phyloP scores from a whole-genome alignment of 805 yeast species.

The Komagataella kurtzmanii region DNA sequence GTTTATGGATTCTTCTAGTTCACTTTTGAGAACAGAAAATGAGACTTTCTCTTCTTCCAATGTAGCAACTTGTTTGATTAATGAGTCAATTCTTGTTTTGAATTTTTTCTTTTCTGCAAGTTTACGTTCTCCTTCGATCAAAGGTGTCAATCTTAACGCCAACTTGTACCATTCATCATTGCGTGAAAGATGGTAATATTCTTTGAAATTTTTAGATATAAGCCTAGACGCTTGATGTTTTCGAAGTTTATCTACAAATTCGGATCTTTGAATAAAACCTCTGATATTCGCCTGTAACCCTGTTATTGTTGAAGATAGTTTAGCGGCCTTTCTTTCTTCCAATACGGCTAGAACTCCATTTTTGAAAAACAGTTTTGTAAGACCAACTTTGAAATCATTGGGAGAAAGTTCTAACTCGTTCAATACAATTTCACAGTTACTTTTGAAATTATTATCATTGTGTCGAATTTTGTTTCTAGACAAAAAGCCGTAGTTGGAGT shows the following conservation, averaged over 20 bases:
- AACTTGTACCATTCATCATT: conserved; percentile 72
- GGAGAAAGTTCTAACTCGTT: conserved; percentile 47
- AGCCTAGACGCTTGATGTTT: conserved; percentile 60
- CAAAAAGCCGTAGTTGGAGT: conserved; percentile 60
- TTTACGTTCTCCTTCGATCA: conserved; percentile 36
- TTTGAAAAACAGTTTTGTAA: conserved; percentile 62
- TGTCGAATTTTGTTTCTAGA: conserved; percentile 23
- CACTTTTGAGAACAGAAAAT: not conserved
- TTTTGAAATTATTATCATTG: conserved; percentile 32
- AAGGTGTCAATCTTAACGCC: conserved; percentile 59
- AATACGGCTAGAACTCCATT: conserved; percentile 68
- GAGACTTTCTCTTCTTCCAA: conserved; percentile 22
- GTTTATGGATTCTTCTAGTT: not conserved
- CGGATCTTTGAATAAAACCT: conserved; percentile 46
- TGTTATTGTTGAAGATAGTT: conserved; percentile 40
- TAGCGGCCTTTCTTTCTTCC: conserved; percentile 63
- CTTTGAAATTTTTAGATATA: conserved; percentile 45
- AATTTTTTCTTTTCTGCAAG: conserved; percentile 39
- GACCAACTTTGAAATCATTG: conserved; percentile 50
- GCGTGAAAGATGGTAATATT: conserved; percentile 28
- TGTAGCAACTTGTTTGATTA: conserved; percentile 39
- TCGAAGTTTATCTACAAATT: conserved; percentile 32
- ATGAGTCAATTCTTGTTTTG: not conserved
- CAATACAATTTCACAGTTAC: conserved; percentile 56
- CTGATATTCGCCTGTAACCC: conserved; percentile 51